Conservation (phyloP, 2,329 filamentous ascomycete genomes). For the Calonectria pseudoreteaudii region DNA sequence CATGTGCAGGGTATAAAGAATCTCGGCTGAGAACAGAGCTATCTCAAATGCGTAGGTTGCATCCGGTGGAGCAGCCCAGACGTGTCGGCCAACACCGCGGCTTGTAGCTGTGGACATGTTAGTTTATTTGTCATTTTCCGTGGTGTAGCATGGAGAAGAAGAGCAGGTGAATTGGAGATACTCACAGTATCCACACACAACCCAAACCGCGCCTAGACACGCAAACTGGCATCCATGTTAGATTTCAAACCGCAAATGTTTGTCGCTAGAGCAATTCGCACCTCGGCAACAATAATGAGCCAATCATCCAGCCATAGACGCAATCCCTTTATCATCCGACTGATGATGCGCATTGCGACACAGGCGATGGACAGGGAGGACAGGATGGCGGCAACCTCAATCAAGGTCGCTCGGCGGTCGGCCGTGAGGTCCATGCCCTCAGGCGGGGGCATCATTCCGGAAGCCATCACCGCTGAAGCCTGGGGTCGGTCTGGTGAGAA, state of each 20-base stretch:
- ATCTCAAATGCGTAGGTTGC: constrained; percentile 34
- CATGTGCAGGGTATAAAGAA: constrained; percentile 34
- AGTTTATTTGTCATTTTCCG: not conserved
- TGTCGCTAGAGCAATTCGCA: constrained; percentile 9
- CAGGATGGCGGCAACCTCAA: constrained; percentile 23
- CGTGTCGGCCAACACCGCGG: constrained; percentile 36
- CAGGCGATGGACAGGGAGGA: constrained; percentile 1
- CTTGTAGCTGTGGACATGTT: constrained; percentile 27
- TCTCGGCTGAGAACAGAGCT: constrained; percentile 38
- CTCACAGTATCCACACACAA: constrained; percentile 8
- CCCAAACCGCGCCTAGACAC: not conserved
- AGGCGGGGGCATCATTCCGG: constrained; percentile 16
- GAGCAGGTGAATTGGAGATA: not conserved
- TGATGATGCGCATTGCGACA: constrained; percentile 32
- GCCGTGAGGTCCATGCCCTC: constrained; percentile 36
- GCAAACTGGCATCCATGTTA: not conserved
- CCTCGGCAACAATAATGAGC: constrained; percentile 39
- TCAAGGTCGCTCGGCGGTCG: constrained; percentile 30
- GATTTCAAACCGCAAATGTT: not conserved
- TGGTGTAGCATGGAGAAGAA: not conserved
- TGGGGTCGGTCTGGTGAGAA: not conserved
- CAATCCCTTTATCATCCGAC: constrained; percentile 32
- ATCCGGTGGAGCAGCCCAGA: constrained; percentile 37
- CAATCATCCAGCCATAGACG: constrained; percentile 41
- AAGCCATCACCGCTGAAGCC: not conserved